A percentile compares a stretch with the other conserved stretches of the same genome.
phyloP scores from a whole-genome alignment of 345 rosid species.

The Nephelium lappaceum region DNA sequence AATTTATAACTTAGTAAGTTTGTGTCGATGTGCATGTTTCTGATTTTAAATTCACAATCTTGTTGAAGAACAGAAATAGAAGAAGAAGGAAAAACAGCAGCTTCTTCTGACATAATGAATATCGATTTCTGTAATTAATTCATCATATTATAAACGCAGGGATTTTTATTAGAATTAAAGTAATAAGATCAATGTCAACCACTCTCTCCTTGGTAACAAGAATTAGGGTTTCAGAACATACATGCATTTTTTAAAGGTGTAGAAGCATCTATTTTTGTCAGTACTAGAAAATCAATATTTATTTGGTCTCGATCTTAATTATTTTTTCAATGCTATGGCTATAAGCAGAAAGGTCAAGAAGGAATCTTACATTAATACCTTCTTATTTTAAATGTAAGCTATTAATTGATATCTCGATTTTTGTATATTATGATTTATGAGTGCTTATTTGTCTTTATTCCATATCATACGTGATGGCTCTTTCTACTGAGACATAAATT shows the following conservation, averaged over 20 bases:
- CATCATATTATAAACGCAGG: conserved; percentile 19
- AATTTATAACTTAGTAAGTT: neutral
- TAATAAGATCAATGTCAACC: conserved; percentile 41
- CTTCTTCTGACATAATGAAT: neutral
- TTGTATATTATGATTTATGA: neutral
- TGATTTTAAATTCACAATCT: neutral
- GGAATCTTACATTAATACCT: conserved; percentile 42
- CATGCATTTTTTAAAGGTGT: conserved; percentile 16
- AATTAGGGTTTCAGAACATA: conserved; percentile 27
- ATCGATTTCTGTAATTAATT: conserved; percentile 28
- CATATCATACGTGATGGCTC: neutral
- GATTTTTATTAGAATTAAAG: conserved; percentile 20
- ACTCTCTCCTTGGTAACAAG: conserved; percentile 34
- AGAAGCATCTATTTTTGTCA: conserved; percentile 34
- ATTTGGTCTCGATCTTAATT: conserved; percentile 15
- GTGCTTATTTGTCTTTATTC: conserved; percentile 7
- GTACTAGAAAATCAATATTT: conserved; percentile 1
- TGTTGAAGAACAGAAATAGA: neutral
- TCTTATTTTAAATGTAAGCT: neutral
- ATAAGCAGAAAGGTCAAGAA: conserved; percentile 22
- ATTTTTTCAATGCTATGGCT: conserved; percentile 24
- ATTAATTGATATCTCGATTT: neutral
- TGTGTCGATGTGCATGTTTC: conserved; percentile 21
- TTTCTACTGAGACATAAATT: too few relatives aligned
- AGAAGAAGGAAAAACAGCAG: neutral